Percentiles rank a stretch among this genome's conserved stretches.
phyloP scores from a whole-genome alignment of 768 basidiomycete genomes.

The Omphalotus guepiniiformis region DNA sequence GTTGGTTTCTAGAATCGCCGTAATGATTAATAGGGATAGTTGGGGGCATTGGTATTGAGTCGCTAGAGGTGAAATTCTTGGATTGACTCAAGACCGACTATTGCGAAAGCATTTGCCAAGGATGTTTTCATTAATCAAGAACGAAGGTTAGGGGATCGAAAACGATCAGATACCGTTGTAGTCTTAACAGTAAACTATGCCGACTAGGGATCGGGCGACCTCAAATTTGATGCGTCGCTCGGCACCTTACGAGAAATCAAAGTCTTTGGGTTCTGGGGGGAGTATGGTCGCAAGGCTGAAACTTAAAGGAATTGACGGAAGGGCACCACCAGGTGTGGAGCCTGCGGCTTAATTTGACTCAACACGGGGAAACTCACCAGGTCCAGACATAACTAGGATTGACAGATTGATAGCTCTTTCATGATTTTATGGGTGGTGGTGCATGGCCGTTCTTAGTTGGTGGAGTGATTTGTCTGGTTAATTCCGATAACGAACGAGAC shows the following conservation, averaged over 20 bases:
- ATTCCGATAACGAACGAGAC: slow-evolving; percentile 95
- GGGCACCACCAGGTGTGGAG: slow-evolving; percentile 77
- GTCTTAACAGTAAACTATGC: slow-evolving; percentile 84
- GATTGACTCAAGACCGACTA: slow-evolving; percentile 77
- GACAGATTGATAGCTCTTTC: slow-evolving; percentile 84
- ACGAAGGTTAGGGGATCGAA: slow-evolving; percentile 84
- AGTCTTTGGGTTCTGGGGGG: slow-evolving; percentile 85
- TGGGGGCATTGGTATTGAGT: slow-evolving; percentile 79
- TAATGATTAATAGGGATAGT: slow-evolving; percentile 83
- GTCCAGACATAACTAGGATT: slow-evolving; percentile 74
- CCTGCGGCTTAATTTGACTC: slow-evolving; percentile 85
- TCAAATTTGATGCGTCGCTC: slow-evolving; percentile 66
- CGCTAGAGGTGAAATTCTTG: slow-evolving; percentile 86
- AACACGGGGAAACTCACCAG: slow-evolving; percentile 80
- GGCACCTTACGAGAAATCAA: slow-evolving; percentile 85
- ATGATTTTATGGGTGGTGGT: slow-evolving; percentile 84
- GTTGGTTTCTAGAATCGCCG: slow-evolving; percentile 79
- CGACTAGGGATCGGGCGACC: slow-evolving; percentile 71
- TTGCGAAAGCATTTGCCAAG: slow-evolving; percentile 83
- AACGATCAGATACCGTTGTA: slow-evolving; percentile 82
- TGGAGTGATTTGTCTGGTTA: slow-evolving; percentile 97
- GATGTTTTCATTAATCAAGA: slow-evolving; percentile 85
- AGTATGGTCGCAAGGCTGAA: slow-evolving; percentile 74
- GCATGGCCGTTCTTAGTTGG: slow-evolving; percentile 89
- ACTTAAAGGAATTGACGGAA: slow-evolving; percentile 83